Conservation (phyloP, 257 asterid species). For the Ilex asprella region DNA sequence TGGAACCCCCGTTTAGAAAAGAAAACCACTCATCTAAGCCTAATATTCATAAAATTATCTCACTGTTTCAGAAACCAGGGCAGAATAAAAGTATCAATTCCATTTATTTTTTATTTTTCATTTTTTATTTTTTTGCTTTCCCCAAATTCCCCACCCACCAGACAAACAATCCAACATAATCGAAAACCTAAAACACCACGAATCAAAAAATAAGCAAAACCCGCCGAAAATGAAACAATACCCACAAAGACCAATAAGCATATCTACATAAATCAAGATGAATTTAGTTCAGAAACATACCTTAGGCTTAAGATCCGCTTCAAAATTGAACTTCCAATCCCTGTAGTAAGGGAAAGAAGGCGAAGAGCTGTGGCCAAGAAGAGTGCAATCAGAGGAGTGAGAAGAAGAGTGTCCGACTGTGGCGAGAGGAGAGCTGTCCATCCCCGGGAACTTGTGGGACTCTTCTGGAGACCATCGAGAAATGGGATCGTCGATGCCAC, state of each 20-base stretch:
- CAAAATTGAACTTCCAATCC: conserved; percentile 41
- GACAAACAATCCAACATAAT: background rate
- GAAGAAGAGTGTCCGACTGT: conserved; percentile 21
- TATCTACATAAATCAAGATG: background rate
- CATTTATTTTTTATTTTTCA: too few relatives aligned
- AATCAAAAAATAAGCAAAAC: background rate
- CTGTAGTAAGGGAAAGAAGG: conserved; percentile 43
- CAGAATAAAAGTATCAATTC: too few relatives aligned
- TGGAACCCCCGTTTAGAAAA: too few relatives aligned
- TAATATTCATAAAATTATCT: too few relatives aligned
- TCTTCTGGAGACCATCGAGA: conserved; percentile 44
- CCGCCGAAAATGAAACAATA: conserved; percentile 6
- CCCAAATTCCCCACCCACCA: conserved; percentile 1
- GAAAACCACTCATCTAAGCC: too few relatives aligned
- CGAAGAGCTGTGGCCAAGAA: conserved; percentile 34
- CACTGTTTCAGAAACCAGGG: too few relatives aligned
- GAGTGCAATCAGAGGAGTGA: conserved; percentile 29
- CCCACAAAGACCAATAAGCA: background rate
- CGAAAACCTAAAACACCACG: background rate
- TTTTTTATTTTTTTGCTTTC: too few relatives aligned
- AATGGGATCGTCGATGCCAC: conserved; percentile 55
- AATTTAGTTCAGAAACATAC: conserved; percentile 9
- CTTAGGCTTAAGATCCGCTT: conserved; percentile 53
- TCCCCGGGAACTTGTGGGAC: conserved; percentile 46
- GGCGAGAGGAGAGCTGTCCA: conserved; percentile 44